A percentile compares a stretch with the other conserved stretches of the same genome.
Evolutionary conservation across 176 grass and related monocot genomes (phyloP).

Genomic region (Phoenix dactylifera): DNA sequence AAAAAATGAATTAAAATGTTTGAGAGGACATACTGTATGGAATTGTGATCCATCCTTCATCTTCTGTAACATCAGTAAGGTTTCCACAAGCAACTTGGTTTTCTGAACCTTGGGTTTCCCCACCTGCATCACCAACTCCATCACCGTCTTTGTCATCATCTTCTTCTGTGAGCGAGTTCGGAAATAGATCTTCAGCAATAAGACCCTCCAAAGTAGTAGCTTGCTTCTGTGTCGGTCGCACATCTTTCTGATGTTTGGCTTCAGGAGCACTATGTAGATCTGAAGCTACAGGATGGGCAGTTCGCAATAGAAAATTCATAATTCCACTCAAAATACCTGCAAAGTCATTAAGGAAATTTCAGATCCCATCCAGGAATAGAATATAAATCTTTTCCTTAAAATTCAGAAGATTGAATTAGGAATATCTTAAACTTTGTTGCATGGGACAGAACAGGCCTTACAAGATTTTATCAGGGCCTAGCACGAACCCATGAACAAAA

Average conservation of each 20-base stretch:
- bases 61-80: constrained; percentile 42
- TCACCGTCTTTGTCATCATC: constrained; percentile 18
- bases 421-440: too few species aligned
- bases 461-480: too few species aligned
- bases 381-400: too few species aligned
- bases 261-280: constrained; percentile 34
- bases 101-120: constrained; percentile 11
- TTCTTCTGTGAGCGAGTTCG: background rate
- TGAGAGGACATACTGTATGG: constrained; percentile 34
- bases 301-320: constrained; percentile 75
- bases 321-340: constrained; percentile 15
- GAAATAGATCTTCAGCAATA: constrained; percentile 37
- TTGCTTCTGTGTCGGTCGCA: background rate
- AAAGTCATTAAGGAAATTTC: background rate
- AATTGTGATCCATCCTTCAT: constrained; percentile 65
- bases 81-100: constrained; percentile 21
- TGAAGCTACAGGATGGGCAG: constrained; percentile 20
- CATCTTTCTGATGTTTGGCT: constrained; percentile 7
- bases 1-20: background rate
- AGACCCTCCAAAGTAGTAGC: constrained; percentile 50
- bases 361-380: too few species aligned
- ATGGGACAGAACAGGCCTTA: too few species aligned
- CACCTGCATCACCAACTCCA: constrained; percentile 9
- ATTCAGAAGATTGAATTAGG: too few species aligned
- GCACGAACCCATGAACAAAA: too few species aligned